phyloP scores from a whole-genome alignment of 768 basidiomycete genomes.

The Dendrothele bispora region DNA sequence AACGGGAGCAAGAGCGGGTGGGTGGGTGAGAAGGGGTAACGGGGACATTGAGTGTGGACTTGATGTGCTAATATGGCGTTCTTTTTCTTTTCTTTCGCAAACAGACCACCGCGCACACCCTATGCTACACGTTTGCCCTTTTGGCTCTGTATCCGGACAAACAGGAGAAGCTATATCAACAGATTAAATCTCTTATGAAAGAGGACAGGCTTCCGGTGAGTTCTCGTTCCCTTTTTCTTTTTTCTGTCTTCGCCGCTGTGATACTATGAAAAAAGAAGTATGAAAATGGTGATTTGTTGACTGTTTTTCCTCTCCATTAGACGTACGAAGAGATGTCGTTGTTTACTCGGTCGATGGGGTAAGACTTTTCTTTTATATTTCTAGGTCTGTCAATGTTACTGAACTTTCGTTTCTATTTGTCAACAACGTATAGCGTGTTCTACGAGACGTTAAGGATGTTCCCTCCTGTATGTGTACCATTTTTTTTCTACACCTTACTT shows the following conservation, averaged over 20 bases:
- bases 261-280: no score
- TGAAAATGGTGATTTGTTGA: no score
- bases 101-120: slow-evolving; percentile 35
- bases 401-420: not conserved
- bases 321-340: slow-evolving; percentile 40
- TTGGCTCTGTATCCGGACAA: slow-evolving; percentile 38
- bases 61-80: not conserved
- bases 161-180: slow-evolving; percentile 35
- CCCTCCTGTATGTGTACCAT: slow-evolving; percentile 36
- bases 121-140: slow-evolving; percentile 38
- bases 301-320: no score
- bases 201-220: slow-evolving; percentile 31
- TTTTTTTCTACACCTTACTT: not conserved
- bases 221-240: not conserved
- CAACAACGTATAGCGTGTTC: slow-evolving; percentile 34
- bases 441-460: slow-evolving; percentile 52
- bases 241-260: not conserved
- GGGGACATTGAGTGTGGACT: no score
- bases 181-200: slow-evolving; percentile 31
- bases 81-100: slow-evolving; percentile 9
- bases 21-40: no score
- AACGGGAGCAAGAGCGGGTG: no score
- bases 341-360: slow-evolving; percentile 40
- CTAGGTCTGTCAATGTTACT: not conserved
- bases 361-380: slow-evolving; percentile 7